Conservation (phyloP, 176 grass and related monocot species). For the Eragrostis curvula region DNA sequence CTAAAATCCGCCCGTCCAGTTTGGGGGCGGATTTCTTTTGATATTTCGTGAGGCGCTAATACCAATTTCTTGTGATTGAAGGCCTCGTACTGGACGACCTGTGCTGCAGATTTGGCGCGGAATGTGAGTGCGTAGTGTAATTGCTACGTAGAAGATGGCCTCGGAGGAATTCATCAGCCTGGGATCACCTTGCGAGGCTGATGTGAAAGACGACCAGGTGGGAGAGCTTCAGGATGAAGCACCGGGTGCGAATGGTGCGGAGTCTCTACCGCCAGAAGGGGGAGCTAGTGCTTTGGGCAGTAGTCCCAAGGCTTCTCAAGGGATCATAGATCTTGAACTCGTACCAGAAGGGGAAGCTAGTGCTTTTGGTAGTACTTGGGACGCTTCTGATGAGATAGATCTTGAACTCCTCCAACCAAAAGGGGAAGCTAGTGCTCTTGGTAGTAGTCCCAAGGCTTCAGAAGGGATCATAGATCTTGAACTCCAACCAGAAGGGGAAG, state of each 20-base stretch:
- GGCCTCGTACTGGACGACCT: background rate
- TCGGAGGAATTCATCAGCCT: constrained; percentile 66
- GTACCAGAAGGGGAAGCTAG: constrained; percentile 23
- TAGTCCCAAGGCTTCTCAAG: constrained; percentile 12
- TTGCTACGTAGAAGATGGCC: constrained; percentile 37
- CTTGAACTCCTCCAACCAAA: constrained; percentile 22
- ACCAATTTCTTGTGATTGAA: background rate
- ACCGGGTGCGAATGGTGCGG: constrained; percentile 18
- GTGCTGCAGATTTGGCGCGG: background rate
- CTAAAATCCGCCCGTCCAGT: background rate
- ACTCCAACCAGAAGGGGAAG: constrained; percentile 22
- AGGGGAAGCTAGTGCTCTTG: background rate
- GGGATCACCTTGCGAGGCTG: constrained; percentile 46
- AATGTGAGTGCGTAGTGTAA: background rate
- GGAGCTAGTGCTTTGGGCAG: background rate
- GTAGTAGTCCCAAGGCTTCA: no score
- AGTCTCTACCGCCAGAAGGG: constrained; percentile 31
- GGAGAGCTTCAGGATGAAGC: constrained; percentile 16
- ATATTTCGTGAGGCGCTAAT: background rate
- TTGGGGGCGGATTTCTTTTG: background rate
- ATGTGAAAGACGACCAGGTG: background rate
- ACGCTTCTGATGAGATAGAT: no score
- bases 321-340: constrained; percentile 43
- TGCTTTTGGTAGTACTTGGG: no score
- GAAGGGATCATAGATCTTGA: no score